Evolutionary conservation across 805 yeast genomes (phyloP), one percentile per base, ranked within the genome.

Genomic region (Wickerhamomyces strasburgensis): DNA sequence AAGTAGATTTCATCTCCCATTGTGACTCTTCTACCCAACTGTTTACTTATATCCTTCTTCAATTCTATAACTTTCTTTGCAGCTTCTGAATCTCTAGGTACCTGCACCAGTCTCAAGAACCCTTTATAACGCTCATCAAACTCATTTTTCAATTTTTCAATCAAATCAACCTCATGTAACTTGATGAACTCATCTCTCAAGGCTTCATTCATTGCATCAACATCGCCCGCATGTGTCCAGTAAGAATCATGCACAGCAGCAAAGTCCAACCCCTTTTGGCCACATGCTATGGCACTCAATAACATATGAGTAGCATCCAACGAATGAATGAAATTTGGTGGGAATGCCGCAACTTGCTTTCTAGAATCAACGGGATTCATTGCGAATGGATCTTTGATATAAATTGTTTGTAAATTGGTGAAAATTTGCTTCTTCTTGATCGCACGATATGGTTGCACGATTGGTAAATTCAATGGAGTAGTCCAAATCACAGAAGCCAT

Each of bases 201-300:
- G 31, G 73, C 64, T 11, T 50, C 52, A 59, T 80, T 86, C 93
- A 90, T 80, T 3, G 54, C 56, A 42, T 79, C 80, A 29, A 90
- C 78, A 57, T 85, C 90, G 34, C 76, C 65, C 2, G 98, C 97
- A 57, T 93, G 98, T 0, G 98, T 88, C 98, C 98, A 90, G 59
- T 85, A 90, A 1, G 98, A 90, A 58, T 90, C 98, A 61, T 90
- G 98, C 17, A 90, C 98, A 1, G 98, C 79, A 0, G 98, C 96
- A 69, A 93, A 90, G 10, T 78, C 67, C 34, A 93, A 61, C 0
- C 75, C 77, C 2, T 57, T 56, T 29, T 78, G 70, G 5, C 82
- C 77, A 59, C 96, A 87, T 17, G 78, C 78, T 34, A 76, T 68
- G 0, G 97, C 95, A 7, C 96, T 83, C 67, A 89, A 64, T 35